These are phyloP conservation scores for Botrytis aclada DNA, from an alignment of 2,329 filamentous ascomycete genomes.

Conservation along the genomic window DNA sequence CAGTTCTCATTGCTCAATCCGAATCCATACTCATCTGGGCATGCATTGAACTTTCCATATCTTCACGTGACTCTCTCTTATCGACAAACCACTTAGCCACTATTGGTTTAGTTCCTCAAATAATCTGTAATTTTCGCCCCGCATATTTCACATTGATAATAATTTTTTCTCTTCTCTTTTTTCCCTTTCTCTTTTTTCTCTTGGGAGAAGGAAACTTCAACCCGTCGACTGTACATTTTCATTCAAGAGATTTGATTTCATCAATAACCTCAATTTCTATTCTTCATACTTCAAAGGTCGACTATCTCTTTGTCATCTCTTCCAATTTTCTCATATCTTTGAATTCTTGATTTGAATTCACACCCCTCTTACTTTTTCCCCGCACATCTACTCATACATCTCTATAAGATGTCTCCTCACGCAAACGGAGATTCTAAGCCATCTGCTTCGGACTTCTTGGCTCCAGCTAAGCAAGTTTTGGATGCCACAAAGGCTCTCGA, in stretches of 20 bases:
- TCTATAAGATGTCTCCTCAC: slow-evolving; percentile 61
- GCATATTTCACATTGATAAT: neutral
- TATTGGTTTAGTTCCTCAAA: neutral
- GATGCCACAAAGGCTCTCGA: slow-evolving; percentile 76
- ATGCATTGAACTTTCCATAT: neutral
- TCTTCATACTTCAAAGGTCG: slow-evolving; percentile 34
- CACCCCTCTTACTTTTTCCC: slow-evolving; percentile 27
- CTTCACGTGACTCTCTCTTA: neutral
- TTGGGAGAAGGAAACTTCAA: slow-evolving; percentile 57
- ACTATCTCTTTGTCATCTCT: slow-evolving; percentile 36
- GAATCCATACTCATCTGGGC: neutral
- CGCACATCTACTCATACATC: neutral
- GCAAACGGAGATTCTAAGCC: slow-evolving; percentile 59
- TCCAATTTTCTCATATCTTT: slow-evolving; percentile 34
- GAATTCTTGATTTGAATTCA: slow-evolving; percentile 35
- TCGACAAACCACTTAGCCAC: neutral
- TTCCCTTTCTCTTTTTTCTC: slow-evolving; percentile 44
- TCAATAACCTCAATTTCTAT: neutral
- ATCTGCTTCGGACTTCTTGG: slow-evolving; percentile 43
- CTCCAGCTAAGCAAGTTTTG: slow-evolving; percentile 47
- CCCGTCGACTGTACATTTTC: slow-evolving; percentile 53
- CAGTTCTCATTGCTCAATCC: neutral
- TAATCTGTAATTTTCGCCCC: neutral
- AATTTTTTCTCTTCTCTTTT: slow-evolving; percentile 21
- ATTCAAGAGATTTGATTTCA: slow-evolving; percentile 41